A percentile compares a stretch with the other conserved stretches of the same genome.
These are phyloP conservation scores for Aegilops tauschii DNA, from an alignment of 176 grass and related monocot species.

Conservation along the genomic window DNA sequence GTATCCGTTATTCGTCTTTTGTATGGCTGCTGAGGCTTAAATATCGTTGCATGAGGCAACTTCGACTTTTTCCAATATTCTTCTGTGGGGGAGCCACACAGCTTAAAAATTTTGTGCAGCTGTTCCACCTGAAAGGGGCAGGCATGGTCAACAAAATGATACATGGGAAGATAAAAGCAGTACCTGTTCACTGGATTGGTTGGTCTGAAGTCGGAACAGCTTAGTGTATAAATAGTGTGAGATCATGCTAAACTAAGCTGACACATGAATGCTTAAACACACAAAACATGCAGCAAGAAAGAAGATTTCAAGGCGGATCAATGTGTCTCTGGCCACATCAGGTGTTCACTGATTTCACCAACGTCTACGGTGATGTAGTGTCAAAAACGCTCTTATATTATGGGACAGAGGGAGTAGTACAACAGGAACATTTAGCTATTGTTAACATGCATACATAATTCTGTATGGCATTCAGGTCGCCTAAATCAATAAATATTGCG, in stretches of 20 bases:
- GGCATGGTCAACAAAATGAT: constrained; percentile 21
- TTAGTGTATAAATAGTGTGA: constrained; percentile 11
- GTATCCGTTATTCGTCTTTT: constrained; percentile 66
- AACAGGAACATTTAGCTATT: constrained; percentile 9
- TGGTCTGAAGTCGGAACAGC: constrained; percentile 10
- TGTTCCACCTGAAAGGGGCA: constrained; percentile 71
- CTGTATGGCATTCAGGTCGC: not conserved
- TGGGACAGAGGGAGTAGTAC: not conserved
- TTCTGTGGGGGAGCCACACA: constrained; percentile 79
- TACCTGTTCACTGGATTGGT: constrained; percentile 13
- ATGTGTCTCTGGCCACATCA: not conserved
- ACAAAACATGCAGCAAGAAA: not conserved
- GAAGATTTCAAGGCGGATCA: not conserved
- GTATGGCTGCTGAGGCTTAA: constrained; percentile 89
- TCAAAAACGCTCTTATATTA: no score
- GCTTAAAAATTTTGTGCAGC: constrained; percentile 89
- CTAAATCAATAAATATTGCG: constrained; percentile 7
- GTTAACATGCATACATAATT: not conserved
- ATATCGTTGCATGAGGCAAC: constrained; percentile 79
- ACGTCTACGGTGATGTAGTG: not conserved
- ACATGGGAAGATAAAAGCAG: constrained; percentile 20
- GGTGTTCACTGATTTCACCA: not conserved
- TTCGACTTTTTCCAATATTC: constrained; percentile 88
- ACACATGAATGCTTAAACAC: constrained; percentile 13
- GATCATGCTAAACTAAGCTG: constrained; percentile 7